Evolutionary conservation across 2,329 filamentous ascomycete genomes (phyloP), one percentile per base, ranked within the genome.

Genomic region (Neopestalotiopsis sp.): DNA sequence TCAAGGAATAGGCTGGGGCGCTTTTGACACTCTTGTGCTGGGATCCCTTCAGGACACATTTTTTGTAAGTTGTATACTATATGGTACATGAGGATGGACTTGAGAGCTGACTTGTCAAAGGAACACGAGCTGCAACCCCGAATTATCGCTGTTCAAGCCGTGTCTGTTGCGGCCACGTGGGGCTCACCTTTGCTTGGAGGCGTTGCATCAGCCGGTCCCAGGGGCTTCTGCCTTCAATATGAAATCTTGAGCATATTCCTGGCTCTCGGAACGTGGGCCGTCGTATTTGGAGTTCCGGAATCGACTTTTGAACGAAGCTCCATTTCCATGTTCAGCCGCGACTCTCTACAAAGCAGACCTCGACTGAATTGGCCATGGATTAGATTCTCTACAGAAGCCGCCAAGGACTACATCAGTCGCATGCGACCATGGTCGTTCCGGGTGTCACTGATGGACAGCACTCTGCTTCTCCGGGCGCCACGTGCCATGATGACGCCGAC

Each of bases 1-100:
- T 42, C 86, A 89, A 73, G 87, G 87, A 1, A 67, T 90, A 0
- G 88, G 85, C n/a, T 89, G 88, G 85, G 88, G 88, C 5, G 83
- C 84, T 12, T 88, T 89, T 69, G 88, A 90, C 71, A 84, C 82
- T 4, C 76, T 90, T 52, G 79, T 88, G 38, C 77, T 85, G 40
- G 82, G 81, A 1, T 86, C 84, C 1, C 85, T 90, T 63, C 83
- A 87, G 61, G 88, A 90, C 71, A 85, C 85, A 1, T 90, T 84
- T 74, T 89, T 87, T 73, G 87, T 89, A 75, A 77, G 85, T 76
- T 38, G 10, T 2, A 30, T 3, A 12, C 52, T 20, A 1, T 20
- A 59, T 6, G 30, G 4, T 28, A n/a, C 24, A 32, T n/a, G 45
- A 34, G 20, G 1, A 14, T n/a, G n/a, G 14, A 32, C 1, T 28